These are phyloP conservation scores for Hyaloscypha finlandica DNA, from an alignment of 495 filamentous ascomycete genomes.

Conservation along the genomic window DNA sequence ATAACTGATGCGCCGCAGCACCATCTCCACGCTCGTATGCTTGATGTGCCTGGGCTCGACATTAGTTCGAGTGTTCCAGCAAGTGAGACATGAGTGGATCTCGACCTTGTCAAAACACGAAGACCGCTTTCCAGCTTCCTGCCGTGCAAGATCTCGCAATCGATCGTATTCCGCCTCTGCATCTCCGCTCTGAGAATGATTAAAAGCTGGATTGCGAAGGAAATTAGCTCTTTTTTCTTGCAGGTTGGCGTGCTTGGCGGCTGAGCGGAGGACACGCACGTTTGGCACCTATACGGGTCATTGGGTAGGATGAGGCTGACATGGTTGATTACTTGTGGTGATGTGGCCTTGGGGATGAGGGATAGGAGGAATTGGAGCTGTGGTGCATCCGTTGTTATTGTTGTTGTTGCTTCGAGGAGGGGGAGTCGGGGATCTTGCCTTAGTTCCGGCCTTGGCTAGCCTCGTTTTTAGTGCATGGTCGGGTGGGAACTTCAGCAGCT, in stretches of 20 bases:
- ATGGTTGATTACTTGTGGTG: not conserved
- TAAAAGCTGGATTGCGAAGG: conserved; percentile 64
- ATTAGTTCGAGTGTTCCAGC: conserved; percentile 11
- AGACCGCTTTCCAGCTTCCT: conserved; percentile 73
- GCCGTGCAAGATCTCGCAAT: conserved; percentile 77
- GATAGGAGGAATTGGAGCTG: not conserved
- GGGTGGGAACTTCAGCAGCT: not conserved
- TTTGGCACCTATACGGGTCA: conserved; percentile 3
- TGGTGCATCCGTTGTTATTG: not conserved
- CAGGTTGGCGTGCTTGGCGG: conserved; percentile 3
- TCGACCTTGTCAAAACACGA: conserved; percentile 70
- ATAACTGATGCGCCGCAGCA: conserved; percentile 74
- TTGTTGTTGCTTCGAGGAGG: not conserved
- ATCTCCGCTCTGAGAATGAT: conserved; percentile 64
- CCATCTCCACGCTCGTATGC: conserved; percentile 82
- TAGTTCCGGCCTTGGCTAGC: not conserved
- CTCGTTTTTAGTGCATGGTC: conserved; percentile 4
- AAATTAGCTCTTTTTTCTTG: conserved; percentile 3
- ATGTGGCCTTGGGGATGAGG: not conserved
- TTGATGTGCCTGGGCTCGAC: conserved; percentile 60
- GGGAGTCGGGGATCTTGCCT: not conserved
- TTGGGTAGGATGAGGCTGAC: conserved; percentile 12
- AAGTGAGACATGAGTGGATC: not conserved
- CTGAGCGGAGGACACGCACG: not conserved
- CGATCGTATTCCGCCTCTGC: conserved; percentile 91